Percentiles rank a stretch among this genome's conserved stretches.
Conservation (phyloP, 208 protist species). For the Balamuthia mandrillaris region DNA sequence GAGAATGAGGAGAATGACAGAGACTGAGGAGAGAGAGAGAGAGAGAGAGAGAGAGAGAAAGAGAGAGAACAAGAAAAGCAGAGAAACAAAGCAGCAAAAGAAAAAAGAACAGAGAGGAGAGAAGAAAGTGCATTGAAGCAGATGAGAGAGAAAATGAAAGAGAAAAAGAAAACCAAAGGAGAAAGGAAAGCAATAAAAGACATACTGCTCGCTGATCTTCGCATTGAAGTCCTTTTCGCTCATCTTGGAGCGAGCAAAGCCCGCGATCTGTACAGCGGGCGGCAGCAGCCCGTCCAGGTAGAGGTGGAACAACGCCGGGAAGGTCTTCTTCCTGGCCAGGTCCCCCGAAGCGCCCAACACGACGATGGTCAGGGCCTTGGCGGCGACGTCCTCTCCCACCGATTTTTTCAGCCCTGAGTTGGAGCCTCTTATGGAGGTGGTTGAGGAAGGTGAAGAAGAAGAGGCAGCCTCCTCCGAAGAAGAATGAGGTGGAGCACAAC, state of each 20-base stretch:
- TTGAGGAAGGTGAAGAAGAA: too few relatives aligned
- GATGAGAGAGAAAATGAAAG: neutral
- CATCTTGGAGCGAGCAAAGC: slow-evolving; percentile 61
- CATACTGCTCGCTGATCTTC: neutral
- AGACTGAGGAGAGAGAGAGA: too few relatives aligned
- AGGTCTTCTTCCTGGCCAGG: slow-evolving; percentile 62
- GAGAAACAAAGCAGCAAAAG: too few relatives aligned
- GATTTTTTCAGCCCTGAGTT: too few relatives aligned
- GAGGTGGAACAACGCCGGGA: slow-evolving; percentile 55
- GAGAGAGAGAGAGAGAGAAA: too few relatives aligned
- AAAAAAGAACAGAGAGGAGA: neutral
- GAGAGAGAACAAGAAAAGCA: too few relatives aligned
- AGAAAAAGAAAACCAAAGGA: neutral
- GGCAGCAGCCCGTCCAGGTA: slow-evolving; percentile 49
- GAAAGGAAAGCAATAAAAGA: neutral
- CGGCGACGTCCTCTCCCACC: neutral
- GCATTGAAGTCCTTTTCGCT: slow-evolving; percentile 28
- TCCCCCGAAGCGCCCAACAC: slow-evolving; percentile 34
- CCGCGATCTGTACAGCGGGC: slow-evolving; percentile 40
- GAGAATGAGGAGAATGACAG: too few relatives aligned
- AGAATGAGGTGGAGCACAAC: too few relatives aligned
- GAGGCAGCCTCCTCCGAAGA: too few relatives aligned
- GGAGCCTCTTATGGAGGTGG: too few relatives aligned
- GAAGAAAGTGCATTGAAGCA: neutral
- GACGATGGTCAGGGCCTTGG: neutral